Conservation (phyloP, 805 yeast genomes). For the Hemisphaericaspora nanyangensis region DNA sequence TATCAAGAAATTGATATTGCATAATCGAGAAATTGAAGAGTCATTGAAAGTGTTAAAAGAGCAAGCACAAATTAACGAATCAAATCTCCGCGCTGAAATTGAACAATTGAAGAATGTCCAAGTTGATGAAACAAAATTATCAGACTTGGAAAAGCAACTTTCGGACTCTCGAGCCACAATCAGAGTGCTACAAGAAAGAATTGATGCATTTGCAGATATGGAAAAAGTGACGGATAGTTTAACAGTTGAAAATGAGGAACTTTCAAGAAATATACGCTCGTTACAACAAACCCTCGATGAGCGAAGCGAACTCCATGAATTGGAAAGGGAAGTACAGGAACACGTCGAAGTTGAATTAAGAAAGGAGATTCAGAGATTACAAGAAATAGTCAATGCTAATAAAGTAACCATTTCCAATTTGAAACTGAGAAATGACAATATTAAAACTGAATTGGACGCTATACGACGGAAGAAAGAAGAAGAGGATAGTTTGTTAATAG, state of each 20-base stretch:
- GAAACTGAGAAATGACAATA: constrained; percentile 16
- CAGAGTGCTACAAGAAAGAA: constrained; percentile 23
- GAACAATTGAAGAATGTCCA: constrained; percentile 2
- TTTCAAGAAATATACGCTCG: constrained; percentile 26
- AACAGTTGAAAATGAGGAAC: constrained; percentile 31
- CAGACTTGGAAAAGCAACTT: constrained; percentile 27
- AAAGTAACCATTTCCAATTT: constrained; percentile 14
- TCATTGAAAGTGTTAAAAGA: constrained; percentile 34
- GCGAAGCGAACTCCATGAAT: constrained; percentile 45
- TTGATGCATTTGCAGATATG: constrained; percentile 34
- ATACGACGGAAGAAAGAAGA: background rate
- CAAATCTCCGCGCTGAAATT: constrained; percentile 17
- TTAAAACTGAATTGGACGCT: constrained; percentile 1
- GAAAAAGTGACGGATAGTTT: constrained; percentile 32
- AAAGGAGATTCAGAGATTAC: constrained; percentile 27
- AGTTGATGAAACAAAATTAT: constrained; percentile 10
- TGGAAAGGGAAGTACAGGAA: constrained; percentile 46
- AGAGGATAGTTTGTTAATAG: background rate
- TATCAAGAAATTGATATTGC: constrained; percentile 19
- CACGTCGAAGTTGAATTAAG: constrained; percentile 43
- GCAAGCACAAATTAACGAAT: constrained; percentile 22
- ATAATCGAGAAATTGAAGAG: constrained; percentile 38
- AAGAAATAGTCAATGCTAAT: constrained; percentile 13
- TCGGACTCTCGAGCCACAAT: constrained; percentile 20
- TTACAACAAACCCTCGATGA: constrained; percentile 41